These are phyloP conservation scores for Hypholoma sublateritium DNA, from an alignment of 768 basidiomycete genomes.

Conservation along the genomic window DNA sequence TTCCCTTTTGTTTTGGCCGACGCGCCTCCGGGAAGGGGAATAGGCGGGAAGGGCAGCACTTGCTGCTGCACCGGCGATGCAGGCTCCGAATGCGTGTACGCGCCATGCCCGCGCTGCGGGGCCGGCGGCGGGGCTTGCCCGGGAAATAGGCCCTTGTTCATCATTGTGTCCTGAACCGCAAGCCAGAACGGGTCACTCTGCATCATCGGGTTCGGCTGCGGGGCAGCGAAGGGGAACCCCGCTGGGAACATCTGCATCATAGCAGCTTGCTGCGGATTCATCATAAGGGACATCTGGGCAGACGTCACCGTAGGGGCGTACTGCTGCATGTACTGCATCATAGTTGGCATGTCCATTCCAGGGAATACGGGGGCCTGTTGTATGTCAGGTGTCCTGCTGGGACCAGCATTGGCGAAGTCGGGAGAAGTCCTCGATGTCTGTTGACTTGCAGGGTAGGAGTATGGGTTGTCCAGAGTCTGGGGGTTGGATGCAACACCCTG, in stretches of 20 bases:
- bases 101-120: not conserved
- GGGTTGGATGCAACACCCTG: not conserved
- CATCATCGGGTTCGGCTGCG: not conserved
- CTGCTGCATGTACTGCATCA: slow-evolving; percentile 4
- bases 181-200: slow-evolving; percentile 9
- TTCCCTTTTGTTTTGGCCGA: slow-evolving; percentile 8
- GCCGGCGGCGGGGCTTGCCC: not conserved
- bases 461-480: not conserved
- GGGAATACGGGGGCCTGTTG: not conserved
- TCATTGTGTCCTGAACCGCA: slow-evolving; percentile 10
- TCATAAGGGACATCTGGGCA: slow-evolving; percentile 2
- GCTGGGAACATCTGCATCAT: slow-evolving; percentile 10
- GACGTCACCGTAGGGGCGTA: not conserved
- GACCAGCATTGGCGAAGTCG: not conserved
- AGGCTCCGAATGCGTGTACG: not conserved
- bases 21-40: not conserved
- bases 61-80: slow-evolving; percentile 14
- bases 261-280: slow-evolving; percentile 5
- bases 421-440: not conserved
- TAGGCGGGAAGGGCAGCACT: slow-evolving; percentile 14
- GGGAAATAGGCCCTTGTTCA: slow-evolving; percentile 1
- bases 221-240: slow-evolving; percentile 4
- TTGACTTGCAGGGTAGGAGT: not conserved
- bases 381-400: not conserved
- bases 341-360: slow-evolving; percentile 1